Evolutionary conservation across 768 basidiomycete genomes (phyloP).

Genomic region (Dendrothele bispora): DNA sequence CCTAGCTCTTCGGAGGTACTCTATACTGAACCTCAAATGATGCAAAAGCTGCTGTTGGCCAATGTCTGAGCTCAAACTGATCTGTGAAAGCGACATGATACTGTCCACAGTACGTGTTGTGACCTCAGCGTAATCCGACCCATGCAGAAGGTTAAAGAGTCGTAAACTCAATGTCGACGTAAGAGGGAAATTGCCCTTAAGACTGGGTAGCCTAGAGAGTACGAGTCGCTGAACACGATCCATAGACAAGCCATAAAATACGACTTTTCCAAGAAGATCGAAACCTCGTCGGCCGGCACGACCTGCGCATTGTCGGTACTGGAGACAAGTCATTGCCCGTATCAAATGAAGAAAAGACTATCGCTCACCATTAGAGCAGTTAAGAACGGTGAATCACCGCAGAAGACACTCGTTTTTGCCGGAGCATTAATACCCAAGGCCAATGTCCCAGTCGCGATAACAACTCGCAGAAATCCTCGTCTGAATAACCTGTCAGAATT

Average conservation of each 20-base stretch:
- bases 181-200: conserved; percentile 65
- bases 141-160: conserved; percentile 63
- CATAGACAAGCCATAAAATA: conserved; percentile 69
- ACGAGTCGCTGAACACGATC: conserved; percentile 64
- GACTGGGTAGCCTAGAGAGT: conserved; percentile 60
- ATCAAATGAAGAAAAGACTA: background rate
- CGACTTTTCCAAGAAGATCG: conserved; percentile 67
- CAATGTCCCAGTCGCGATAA: conserved; percentile 70
- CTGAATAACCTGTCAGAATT: conserved; percentile 55
- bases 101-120: conserved; percentile 52
- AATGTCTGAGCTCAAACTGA: conserved; percentile 55
- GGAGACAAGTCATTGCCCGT: conserved; percentile 9
- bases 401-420: conserved; percentile 63
- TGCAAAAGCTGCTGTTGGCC: conserved; percentile 61
- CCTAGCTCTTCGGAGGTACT: conserved; percentile 60
- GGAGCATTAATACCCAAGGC: conserved; percentile 79
- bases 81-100: conserved; percentile 55
- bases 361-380: conserved; percentile 57
- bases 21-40: conserved; percentile 69
- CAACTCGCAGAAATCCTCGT: conserved; percentile 58
- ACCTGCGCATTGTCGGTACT: conserved; percentile 77
- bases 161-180: conserved; percentile 66
- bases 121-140: conserved; percentile 49
- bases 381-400: conserved; percentile 58
- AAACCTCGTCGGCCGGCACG: conserved; percentile 73